A percentile compares a stretch with the other conserved stretches of the same genome.
These are phyloP conservation scores for Eimeria acervulina DNA, from an alignment of 169 alveolate genomes.

Conservation along the genomic window DNA sequence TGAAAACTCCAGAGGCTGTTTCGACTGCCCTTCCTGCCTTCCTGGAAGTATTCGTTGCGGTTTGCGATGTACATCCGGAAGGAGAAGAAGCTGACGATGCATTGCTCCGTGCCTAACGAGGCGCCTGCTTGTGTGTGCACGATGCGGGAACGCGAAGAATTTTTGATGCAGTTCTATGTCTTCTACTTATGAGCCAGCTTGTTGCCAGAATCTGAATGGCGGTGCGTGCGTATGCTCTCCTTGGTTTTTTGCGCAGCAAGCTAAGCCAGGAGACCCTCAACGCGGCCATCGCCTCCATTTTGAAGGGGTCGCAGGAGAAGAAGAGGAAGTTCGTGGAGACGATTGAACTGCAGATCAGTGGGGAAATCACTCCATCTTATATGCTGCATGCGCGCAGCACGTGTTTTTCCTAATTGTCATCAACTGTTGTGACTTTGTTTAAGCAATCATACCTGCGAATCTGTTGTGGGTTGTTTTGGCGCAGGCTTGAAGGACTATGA, in stretches of 20 bases:
- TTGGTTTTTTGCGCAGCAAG: constrained; percentile 87
- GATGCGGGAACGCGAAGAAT: background rate
- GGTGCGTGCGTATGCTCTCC: background rate
- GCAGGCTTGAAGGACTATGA: constrained; percentile 98
- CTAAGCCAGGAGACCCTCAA: constrained; percentile 91
- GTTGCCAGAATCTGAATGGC: background rate
- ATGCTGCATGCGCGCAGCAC: background rate
- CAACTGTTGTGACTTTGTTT: too few species aligned
- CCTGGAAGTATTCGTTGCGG: background rate
- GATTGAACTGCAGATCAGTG: constrained; percentile 98
- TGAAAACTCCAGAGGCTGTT: background rate
- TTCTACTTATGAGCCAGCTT: background rate
- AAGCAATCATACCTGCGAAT: background rate
- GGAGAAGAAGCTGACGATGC: background rate
- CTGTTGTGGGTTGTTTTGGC: background rate
- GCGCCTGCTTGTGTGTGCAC: background rate
- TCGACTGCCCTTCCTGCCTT: background rate
- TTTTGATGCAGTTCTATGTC: background rate
- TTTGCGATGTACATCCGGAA: background rate
- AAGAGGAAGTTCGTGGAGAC: constrained; percentile 99
- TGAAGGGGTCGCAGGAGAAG: constrained; percentile 96
- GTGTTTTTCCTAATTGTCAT: background rate
- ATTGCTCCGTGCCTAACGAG: background rate
- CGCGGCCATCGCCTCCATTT: constrained; percentile 96
- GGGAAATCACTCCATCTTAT: background rate